Percentiles rank a stretch among this genome's conserved stretches.
Evolutionary conservation across 371 early-diverging fungal species (phyloP).

Genomic region (Mortierella sp.): DNA sequence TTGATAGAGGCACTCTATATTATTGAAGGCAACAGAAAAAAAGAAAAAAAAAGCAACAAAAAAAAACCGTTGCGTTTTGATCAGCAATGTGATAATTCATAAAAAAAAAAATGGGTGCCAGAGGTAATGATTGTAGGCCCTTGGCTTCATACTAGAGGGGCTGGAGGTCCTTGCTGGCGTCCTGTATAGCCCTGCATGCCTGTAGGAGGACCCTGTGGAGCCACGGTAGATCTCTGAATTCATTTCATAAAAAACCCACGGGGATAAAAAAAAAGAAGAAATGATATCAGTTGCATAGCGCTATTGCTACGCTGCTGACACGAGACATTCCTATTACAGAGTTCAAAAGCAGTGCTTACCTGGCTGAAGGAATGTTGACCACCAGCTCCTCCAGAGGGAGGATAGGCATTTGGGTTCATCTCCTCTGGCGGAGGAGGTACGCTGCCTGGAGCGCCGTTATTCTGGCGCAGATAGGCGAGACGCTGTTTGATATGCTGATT

Average conservation of each 20-base stretch:
- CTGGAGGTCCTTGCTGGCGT: constrained; percentile 48
- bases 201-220: constrained; percentile 58
- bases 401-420: constrained; percentile 63
- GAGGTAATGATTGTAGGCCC: neutral
- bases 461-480: constrained; percentile 63
- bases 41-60: too few species aligned
- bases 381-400: constrained; percentile 25
- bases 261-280: neutral
- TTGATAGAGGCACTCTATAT: constrained; percentile 32
- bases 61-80: neutral
- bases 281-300: constrained; percentile 1
- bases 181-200: constrained; percentile 57
- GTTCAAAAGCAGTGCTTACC: constrained; percentile 19
- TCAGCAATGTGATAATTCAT: neutral
- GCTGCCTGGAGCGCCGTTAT: constrained; percentile 52
- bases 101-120: neutral
- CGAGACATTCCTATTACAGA: neutral
- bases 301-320: neutral
- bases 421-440: constrained; percentile 74
- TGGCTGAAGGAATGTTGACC: constrained; percentile 47
- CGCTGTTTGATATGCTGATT: constrained; percentile 88
- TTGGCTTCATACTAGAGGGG: constrained; percentile 24
- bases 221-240: constrained; percentile 40
- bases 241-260: neutral
- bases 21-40: too few species aligned